These are phyloP conservation scores for Annona squamosa DNA, from an alignment of 164 flowering plant species.

Conservation along the genomic window DNA sequence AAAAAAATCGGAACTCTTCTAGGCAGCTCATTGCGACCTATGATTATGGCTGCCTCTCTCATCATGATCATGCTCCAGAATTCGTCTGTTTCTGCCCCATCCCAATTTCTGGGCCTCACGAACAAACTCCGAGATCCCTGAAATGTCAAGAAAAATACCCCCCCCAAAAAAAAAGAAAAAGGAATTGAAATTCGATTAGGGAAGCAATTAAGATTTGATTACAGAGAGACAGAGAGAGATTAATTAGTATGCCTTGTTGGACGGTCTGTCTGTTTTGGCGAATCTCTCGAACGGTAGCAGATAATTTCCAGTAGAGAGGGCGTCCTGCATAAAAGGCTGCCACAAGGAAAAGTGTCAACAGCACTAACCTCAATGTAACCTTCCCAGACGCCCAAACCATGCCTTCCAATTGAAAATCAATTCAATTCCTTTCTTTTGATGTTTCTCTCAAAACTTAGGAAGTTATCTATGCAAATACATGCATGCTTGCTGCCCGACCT, in stretches of 20 bases:
- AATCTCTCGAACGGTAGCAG: conserved; percentile 75
- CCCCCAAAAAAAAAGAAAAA: background rate
- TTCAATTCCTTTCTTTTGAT: too few relatives aligned
- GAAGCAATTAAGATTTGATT: background rate
- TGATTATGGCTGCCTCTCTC: too few relatives aligned
- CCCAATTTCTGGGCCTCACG: conserved; percentile 66
- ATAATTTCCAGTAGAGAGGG: conserved; percentile 86
- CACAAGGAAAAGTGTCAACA: conserved; percentile 26
- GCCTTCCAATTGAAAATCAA: background rate
- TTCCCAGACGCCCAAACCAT: conserved; percentile 42
- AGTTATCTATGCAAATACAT: too few relatives aligned
- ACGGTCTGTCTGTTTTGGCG: conserved; percentile 62
- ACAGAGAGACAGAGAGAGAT: conserved; percentile 10
- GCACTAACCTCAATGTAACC: conserved; percentile 37
- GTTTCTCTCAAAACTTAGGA: too few relatives aligned
- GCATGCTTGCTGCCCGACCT: too few relatives aligned
- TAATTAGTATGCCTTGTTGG: conserved; percentile 37
- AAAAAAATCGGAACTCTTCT: too few relatives aligned
- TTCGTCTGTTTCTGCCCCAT: conserved; percentile 22
- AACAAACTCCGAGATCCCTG: conserved; percentile 60
- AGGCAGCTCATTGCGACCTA: too few relatives aligned
- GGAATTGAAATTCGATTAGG: too few relatives aligned
- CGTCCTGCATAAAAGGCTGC: conserved; percentile 62
- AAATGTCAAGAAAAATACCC: background rate
- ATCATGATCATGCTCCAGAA: too few relatives aligned